Evolutionary conservation across 2,329 filamentous ascomycete species (phyloP).

Genomic region (Xylariaceae sp.): DNA sequence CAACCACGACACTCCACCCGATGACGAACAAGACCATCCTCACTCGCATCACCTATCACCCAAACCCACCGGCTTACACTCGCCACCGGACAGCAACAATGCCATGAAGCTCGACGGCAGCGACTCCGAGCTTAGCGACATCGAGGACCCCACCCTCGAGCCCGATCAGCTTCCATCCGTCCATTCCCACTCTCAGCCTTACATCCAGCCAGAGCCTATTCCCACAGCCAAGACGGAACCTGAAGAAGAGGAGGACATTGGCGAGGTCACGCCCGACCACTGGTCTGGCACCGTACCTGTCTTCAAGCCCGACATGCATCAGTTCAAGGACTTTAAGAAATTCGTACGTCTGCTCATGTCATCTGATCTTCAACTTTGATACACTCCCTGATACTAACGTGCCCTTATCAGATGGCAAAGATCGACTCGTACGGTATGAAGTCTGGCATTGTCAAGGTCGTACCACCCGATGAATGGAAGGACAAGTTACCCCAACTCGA

Average conservation of each 20-base stretch:
- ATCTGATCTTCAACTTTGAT: background rate
- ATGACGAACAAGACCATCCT: slow-evolving; percentile 8
- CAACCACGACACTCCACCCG: slow-evolving; percentile 5
- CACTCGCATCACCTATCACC: slow-evolving; percentile 23
- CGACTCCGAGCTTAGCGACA: slow-evolving; percentile 62
- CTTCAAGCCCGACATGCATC: slow-evolving; percentile 91
- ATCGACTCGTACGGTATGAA: slow-evolving; percentile 96
- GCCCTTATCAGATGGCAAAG: slow-evolving; percentile 61
- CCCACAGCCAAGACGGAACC: slow-evolving; percentile 45
- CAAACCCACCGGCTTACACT: slow-evolving; percentile 52
- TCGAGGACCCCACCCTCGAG: slow-evolving; percentile 48
- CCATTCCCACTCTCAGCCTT: slow-evolving; percentile 6
- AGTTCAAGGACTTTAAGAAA: slow-evolving; percentile 89
- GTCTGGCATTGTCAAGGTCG: slow-evolving; percentile 92
- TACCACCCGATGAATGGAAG: slow-evolving; percentile 91
- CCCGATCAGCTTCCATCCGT: slow-evolving; percentile 18
- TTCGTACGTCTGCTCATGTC: slow-evolving; percentile 58
- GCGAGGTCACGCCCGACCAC: slow-evolving; percentile 78
- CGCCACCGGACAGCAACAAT: slow-evolving; percentile 62
- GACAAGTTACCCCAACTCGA: slow-evolving; percentile 73
- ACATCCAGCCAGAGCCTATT: slow-evolving; percentile 15
- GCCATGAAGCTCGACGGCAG: slow-evolving; percentile 55
- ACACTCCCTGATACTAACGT: slow-evolving; percentile 27
- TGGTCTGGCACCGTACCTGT: slow-evolving; percentile 90
- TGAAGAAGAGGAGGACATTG: slow-evolving; percentile 57